Evolutionary conservation across 2,329 filamentous ascomycete genomes (phyloP), one percentile per base, ranked within the genome.

Genomic region (Metarhizium guizhouense): DNA sequence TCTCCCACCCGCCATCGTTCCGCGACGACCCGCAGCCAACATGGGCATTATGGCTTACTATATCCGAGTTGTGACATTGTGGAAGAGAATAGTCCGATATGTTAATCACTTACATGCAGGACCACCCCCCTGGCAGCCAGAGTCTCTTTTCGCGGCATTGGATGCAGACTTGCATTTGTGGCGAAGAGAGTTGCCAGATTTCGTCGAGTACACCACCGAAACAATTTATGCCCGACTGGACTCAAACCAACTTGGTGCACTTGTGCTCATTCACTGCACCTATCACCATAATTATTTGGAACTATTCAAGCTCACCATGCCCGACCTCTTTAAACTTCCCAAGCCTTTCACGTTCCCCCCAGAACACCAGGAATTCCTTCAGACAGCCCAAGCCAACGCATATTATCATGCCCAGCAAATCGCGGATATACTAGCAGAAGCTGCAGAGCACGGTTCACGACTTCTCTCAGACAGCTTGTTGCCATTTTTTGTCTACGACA

Each of bases 401-500:
- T 74, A 71, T 53, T 65, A 69, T 18, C 70, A 73, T 38, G 72
- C 72, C 5, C 67, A 66, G 18, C 65, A 70, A 55, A 73, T 74
- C 40, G 66, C 72, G 3, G 63, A 63, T 7, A 72, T 74, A 20
- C 56, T 74, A 18, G 68, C 70, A 6, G 70, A 74, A 53, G 70
- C 72, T 7, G 69, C 69, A 2, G 68, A 70, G 42, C 72, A 76
- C 57, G 75, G 74, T 14, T 62, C 67, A 5, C 63, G 70, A 4
- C 69, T 73, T 40, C 59, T 77, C 29, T 73, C 74, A 0, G 75
- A 77, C 49, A 74, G 72, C 48, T 63, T 76, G 62, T 65, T 76
- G 34, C 74, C 74, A 1, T 75, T 73, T 16, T 77, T 76, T 56
- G 69, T 73, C 2, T 76, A 76, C 59, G 74, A 77, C 54, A 76